These are phyloP conservation scores for Metschnikowia anglica DNA, from an alignment of 805 yeast genomes.

Conservation along the genomic window DNA sequence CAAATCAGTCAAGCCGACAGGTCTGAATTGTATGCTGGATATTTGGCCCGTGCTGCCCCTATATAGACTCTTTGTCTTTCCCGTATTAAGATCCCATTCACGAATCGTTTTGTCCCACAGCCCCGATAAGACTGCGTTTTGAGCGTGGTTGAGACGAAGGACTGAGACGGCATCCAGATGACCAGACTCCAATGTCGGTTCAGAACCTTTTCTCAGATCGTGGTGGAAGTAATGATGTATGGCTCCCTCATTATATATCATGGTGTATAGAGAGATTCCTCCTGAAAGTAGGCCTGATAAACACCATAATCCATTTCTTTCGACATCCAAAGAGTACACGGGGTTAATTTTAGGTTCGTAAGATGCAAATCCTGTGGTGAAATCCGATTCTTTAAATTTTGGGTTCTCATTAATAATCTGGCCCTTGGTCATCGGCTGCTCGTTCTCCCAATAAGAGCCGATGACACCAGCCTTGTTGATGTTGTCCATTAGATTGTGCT, in stretches of 20 bases:
- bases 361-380: conserved; percentile 36
- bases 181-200: conserved; percentile 24
- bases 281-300: conserved; percentile 80
- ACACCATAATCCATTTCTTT: conserved; percentile 80
- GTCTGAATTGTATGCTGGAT: conserved; percentile 71
- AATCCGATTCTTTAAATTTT: conserved; percentile 37
- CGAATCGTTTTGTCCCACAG: conserved; percentile 84
- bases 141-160: conserved; percentile 58
- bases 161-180: conserved; percentile 79
- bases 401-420: conserved; percentile 40
- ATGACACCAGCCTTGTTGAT: conserved; percentile 82
- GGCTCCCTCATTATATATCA: conserved; percentile 78
- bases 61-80: conserved; percentile 50
- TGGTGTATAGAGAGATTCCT: conserved; percentile 81
- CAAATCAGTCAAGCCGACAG: conserved; percentile 50
- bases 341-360: conserved; percentile 73
- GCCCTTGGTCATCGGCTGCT: conserved; percentile 66
- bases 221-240: conserved; percentile 69
- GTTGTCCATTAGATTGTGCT: conserved; percentile 83
- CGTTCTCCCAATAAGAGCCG: conserved; percentile 92
- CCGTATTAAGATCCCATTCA: conserved; percentile 85
- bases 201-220: conserved; percentile 30
- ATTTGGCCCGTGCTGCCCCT: conserved; percentile 72
- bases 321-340: conserved; percentile 83
- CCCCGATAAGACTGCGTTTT: conserved; percentile 71